Evolutionary conservation across 306 rosid species (phyloP).

Genomic region (Sicyos baderoa): DNA sequence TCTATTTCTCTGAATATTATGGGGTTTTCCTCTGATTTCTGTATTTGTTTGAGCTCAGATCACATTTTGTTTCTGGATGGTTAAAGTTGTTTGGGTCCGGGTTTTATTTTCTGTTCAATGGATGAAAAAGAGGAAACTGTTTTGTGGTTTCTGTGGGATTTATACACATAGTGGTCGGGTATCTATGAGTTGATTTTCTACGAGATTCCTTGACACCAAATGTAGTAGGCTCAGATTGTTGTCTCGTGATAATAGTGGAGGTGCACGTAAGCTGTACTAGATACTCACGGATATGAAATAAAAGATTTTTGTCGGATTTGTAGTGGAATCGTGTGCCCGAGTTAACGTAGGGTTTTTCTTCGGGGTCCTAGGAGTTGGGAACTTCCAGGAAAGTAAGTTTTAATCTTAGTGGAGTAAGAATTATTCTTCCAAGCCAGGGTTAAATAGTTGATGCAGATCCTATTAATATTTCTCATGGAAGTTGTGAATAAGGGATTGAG

Average conservation of each 20-base stretch:
- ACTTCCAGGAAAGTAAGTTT: not conserved
- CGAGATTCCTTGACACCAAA: too few species aligned
- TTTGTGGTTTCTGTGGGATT: not conserved
- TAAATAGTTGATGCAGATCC: not conserved
- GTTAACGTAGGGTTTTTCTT: not conserved
- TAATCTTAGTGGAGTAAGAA: too few species aligned
- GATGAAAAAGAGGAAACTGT: not conserved
- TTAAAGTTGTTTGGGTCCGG: not conserved
- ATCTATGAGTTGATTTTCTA: too few species aligned
- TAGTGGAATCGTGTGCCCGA: not conserved
- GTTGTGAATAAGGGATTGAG: not conserved
- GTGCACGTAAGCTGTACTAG: too few species aligned
- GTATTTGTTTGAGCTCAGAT: not conserved
- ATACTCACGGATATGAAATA: not conserved
- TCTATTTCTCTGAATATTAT: too few species aligned
- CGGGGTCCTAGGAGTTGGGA: not conserved
- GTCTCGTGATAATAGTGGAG: too few species aligned
- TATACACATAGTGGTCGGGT: too few species aligned
- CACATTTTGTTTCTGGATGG: conserved; percentile 2
- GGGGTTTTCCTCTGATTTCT: not conserved
- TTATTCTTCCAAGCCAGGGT: too few species aligned
- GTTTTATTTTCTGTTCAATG: not conserved
- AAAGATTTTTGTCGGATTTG: not conserved
- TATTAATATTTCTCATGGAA: not conserved
- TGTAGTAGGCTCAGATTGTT: too few species aligned